These are phyloP conservation scores for Diaporthe sp. DNA, from an alignment of 2,329 filamentous ascomycete genomes.

Conservation along the genomic window DNA sequence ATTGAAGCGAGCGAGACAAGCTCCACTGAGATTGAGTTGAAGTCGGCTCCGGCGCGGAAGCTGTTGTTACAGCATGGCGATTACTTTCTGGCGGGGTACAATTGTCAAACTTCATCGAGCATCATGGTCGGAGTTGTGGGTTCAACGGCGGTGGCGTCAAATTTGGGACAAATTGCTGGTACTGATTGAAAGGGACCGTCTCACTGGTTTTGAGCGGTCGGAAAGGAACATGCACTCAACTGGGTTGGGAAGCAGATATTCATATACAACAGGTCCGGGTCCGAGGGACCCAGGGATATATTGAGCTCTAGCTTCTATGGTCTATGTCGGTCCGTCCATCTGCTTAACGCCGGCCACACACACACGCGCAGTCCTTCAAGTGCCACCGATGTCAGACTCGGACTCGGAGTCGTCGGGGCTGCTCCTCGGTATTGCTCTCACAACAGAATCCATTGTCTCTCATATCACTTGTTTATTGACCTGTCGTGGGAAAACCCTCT, in stretches of 20 bases:
- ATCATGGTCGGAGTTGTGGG: slow-evolving; percentile 8
- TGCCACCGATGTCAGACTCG: slow-evolving; percentile 14
- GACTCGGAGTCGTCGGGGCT: not conserved
- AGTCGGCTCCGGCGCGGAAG: not conserved
- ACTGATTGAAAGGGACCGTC: not conserved
- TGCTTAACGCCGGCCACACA: slow-evolving; percentile 32
- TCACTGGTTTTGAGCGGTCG: not conserved
- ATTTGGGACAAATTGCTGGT: not conserved
- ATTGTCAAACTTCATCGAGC: not conserved
- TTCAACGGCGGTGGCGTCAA: not conserved
- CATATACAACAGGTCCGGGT: slow-evolving; percentile 30
- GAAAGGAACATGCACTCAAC: slow-evolving; percentile 18
- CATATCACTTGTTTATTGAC: slow-evolving; percentile 35
- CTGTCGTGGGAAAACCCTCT: slow-evolving; percentile 37
- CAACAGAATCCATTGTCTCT: not conserved
- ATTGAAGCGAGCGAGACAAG: too few species aligned
- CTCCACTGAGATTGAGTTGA: not conserved
- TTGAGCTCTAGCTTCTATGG: slow-evolving; percentile 39
- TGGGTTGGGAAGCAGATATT: slow-evolving; percentile 7
- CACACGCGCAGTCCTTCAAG: slow-evolving; percentile 14
- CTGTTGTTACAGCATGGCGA: not conserved
- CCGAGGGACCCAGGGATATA: slow-evolving; percentile 31
- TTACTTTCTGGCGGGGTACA: not conserved
- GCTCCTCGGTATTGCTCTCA: slow-evolving; percentile 14
- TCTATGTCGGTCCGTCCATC: slow-evolving; percentile 31